These are phyloP conservation scores for Phyllosticta citribraziliensis DNA, from an alignment of 2,329 filamentous ascomycete genomes.

Conservation along the genomic window DNA sequence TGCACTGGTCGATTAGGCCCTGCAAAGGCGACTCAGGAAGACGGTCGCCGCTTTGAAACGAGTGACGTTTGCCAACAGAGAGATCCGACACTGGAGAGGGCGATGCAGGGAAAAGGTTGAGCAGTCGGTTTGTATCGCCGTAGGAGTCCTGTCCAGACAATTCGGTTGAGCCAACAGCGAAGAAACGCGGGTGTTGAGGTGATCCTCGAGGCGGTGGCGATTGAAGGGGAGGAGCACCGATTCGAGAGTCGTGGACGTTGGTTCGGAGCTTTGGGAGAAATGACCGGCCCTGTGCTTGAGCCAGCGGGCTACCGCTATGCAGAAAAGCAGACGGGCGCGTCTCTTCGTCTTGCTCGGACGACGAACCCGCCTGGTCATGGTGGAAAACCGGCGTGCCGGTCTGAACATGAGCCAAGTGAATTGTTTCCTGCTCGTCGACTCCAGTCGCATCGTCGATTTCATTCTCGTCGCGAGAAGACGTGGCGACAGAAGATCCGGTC, in stretches of 20 bases:
- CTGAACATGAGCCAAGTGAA: not conserved
- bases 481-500: not conserved
- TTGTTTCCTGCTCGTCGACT: not conserved
- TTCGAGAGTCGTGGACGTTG: constrained; percentile 9
- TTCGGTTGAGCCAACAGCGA: constrained; percentile 16
- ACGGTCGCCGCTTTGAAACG: not conserved
- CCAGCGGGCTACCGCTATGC: not conserved
- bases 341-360: constrained; percentile 18
- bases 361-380: constrained; percentile 4
- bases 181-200: not conserved
- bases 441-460: not conserved
- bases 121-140: constrained; percentile 7
- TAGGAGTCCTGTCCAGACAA: not conserved
- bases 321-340: constrained; percentile 14
- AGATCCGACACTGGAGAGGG: not conserved
- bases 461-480: not conserved
- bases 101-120: not conserved
- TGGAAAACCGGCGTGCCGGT: not conserved
- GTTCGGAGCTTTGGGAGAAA: constrained; percentile 10
- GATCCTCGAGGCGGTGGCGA: constrained; percentile 17
- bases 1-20: not conserved
- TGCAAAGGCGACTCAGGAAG: constrained; percentile 1
- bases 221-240: constrained; percentile 17
- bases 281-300: not conserved
- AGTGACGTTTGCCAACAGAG: not conserved